Evolutionary conservation across 495 filamentous ascomycete species (phyloP).

Genomic region (Trypethelium eluteriae): DNA sequence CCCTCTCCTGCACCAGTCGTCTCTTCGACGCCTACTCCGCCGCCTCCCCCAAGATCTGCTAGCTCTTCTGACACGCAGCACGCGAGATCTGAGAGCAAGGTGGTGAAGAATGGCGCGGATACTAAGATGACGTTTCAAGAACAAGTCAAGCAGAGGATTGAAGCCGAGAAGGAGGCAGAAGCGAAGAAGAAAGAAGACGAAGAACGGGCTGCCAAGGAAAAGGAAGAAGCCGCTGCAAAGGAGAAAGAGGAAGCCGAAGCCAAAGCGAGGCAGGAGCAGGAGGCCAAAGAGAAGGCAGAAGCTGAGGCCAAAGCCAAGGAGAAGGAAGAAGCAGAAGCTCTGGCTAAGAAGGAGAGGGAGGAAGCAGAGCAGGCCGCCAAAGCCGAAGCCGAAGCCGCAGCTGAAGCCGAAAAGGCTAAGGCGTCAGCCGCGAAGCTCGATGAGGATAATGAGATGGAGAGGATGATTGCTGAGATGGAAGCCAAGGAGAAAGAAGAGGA

Average conservation of each 20-base stretch:
- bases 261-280: conserved; percentile 18
- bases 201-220: conserved; percentile 31
- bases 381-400: conserved; percentile 38
- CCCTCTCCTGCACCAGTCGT: conserved; percentile 53
- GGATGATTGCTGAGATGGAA: conserved; percentile 39
- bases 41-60: conserved; percentile 50
- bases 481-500: conserved; percentile 33
- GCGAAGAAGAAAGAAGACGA: conserved; percentile 26
- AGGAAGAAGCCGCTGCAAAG: conserved; percentile 43
- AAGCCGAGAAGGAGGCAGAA: conserved; percentile 48
- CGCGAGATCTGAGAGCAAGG: conserved; percentile 51
- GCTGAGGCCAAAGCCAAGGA: conserved; percentile 41
- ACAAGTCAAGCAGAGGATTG: conserved; percentile 55
- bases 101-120: conserved; percentile 59
- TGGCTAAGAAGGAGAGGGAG: conserved; percentile 37
- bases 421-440: conserved; percentile 38
- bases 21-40: conserved; percentile 55
- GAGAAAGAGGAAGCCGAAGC: conserved; percentile 34
- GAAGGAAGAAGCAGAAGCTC: conserved; percentile 40
- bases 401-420: conserved; percentile 22
- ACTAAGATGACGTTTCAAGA: conserved; percentile 62
- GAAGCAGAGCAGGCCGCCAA: conserved; percentile 42
- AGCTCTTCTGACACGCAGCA: conserved; percentile 48
- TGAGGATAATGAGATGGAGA: conserved; percentile 36
- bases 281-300: conserved; percentile 24